Evolutionary conservation across 148 eudicot genomes (phyloP), one percentile per base, ranked within the genome.

Genomic region (Rhododendron ferrugineum): DNA sequence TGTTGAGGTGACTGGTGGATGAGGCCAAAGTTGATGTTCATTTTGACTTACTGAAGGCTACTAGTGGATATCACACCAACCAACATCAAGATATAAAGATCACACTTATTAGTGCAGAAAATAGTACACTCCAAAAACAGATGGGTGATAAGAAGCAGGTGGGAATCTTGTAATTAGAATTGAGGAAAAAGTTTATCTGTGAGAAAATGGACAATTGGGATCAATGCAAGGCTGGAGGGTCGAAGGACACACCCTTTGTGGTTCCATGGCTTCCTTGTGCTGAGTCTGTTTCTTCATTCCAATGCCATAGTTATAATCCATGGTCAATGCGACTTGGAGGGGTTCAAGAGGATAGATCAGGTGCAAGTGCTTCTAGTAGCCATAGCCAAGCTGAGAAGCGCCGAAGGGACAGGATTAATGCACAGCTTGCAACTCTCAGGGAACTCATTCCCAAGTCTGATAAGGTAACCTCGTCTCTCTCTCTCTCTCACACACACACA

Each of bases 321-420:
- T 82, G 89, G 84, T 58, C 85, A 46, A 44, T 60, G 62, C 83
- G 85, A 18, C 62, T 34, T 32, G 86, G 62, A 54, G 89, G 47
- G 83, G 84, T 49, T 32, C 84, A 75, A 37, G 94, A 90, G 40
- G 89, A 73, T 32, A 85, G 50, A 30, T 84, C 86, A 58, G 86
- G 85, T 16, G 77, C 85, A 28, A 81, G 88, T 64, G 89, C 91
- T 68, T 90, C 94, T 44, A 89, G 92, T 80, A 97, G 93, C 91
- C 99, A 97, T 88, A 89, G 98, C 81, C 94, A 93, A 84, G 99
- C 99, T 1, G 99, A 97, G 92, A 97, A 97, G 88, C 88, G 98
- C 8, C 96, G 99, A 26, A 88, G 99, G 66, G 98, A 94, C 78
- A 87, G 99, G 85, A 97, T 97, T 40, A 97, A 95, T 88, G 90